Evolutionary conservation across 2,329 filamentous ascomycete species (phyloP).

Genomic region (Fusarium solani-melongenae): DNA sequence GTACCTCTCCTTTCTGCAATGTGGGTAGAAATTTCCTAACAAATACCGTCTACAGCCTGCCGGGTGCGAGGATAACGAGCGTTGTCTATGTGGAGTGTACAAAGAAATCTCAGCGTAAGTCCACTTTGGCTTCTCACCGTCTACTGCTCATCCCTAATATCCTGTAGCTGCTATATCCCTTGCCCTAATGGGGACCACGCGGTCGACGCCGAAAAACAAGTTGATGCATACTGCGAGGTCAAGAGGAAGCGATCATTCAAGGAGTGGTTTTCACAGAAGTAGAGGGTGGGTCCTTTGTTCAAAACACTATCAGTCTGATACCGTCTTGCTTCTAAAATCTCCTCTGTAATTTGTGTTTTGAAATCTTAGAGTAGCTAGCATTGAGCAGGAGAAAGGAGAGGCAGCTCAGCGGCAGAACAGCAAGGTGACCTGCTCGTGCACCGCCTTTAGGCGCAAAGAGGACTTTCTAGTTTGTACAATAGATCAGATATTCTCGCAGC

Average conservation of each 20-base stretch:
- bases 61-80: background rate
- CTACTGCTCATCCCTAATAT: background rate
- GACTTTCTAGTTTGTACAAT: background rate
- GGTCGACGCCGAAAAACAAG: background rate
- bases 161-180: conserved; percentile 9
- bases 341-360: background rate
- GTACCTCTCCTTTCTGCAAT: background rate
- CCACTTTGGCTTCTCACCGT: background rate
- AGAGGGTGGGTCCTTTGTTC: no score
- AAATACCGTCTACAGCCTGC: background rate
- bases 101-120: conserved; percentile 19
- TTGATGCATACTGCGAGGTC: conserved; percentile 16
- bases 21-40: fast-evolving
- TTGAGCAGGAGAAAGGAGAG: no score
- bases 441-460: no score
- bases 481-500: background rate
- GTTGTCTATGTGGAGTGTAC: conserved; percentile 21
- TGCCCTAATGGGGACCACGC: conserved; percentile 5
- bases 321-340: background rate
- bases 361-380: background rate
- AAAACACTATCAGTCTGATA: background rate
- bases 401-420: no score
- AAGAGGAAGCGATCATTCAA: background rate
- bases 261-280: background rate
- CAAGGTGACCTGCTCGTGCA: no score